A percentile compares a stretch with the other conserved stretches of the same genome.
These are phyloP conservation scores for Aspergillus phoenicis DNA, from an alignment of 2,329 filamentous ascomycete genomes.

Conservation along the genomic window DNA sequence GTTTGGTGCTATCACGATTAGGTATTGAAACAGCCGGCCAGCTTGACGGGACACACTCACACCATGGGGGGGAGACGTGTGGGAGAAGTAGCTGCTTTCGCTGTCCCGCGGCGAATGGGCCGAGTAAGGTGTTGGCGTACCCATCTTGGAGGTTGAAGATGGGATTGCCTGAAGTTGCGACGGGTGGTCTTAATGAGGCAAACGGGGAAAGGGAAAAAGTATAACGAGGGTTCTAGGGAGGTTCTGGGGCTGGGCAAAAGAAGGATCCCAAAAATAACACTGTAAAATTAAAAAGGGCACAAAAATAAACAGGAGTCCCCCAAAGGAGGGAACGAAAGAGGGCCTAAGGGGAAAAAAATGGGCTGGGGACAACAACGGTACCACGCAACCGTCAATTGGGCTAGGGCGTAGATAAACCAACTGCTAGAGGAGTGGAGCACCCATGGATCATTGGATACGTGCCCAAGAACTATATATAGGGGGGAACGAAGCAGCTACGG, in stretches of 20 bases:
- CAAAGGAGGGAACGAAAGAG: not conserved
- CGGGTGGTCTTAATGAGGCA: not conserved
- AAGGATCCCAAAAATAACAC: conserved; percentile 7
- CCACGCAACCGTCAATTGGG: conserved; percentile 7
- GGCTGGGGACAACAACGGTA: conserved; percentile 6
- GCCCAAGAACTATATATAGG: conserved; percentile 11
- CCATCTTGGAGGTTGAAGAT: conserved; percentile 9
- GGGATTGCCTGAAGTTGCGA: not conserved
- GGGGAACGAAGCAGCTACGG: conserved; percentile 3
- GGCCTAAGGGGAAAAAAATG: conserved; percentile 3
- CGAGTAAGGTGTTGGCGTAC: conserved; percentile 7
- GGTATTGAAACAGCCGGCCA: not conserved
- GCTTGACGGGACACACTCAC: conserved; percentile 1
- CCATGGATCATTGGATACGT: conserved; percentile 6
- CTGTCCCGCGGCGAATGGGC: conserved; percentile 9
- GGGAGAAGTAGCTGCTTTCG: conserved; percentile 12
- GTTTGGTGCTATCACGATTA: conserved; percentile 2
- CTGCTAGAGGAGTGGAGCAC: conserved; percentile 5
- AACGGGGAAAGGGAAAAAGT: not conserved
- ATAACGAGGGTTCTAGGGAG: conserved; percentile 3
- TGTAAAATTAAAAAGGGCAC: conserved; percentile 1
- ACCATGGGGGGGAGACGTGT: conserved; percentile 8
- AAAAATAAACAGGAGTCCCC: conserved; percentile 10
- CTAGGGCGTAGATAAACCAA: conserved; percentile 6
- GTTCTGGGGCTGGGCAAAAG: conserved; percentile 4